Evolutionary conservation across 805 yeast species (phyloP).

Genomic region (Candida nitratophila): DNA sequence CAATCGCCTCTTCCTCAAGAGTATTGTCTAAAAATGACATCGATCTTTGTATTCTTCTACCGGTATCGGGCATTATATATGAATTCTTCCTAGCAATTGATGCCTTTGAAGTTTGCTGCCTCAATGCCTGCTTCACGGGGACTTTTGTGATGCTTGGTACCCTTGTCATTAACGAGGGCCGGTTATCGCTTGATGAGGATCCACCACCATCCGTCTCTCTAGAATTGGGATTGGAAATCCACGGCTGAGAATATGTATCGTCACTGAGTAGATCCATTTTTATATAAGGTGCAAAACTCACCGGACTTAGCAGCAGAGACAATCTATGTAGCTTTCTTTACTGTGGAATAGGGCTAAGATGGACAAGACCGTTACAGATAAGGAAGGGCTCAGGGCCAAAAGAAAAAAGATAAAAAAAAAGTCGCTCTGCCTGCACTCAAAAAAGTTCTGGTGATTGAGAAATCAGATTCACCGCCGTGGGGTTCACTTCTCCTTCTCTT

Average conservation of each 20-base stretch:
- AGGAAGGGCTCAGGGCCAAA: too few species aligned
- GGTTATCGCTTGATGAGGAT: background rate
- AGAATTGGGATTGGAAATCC: background rate
- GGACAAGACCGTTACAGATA: too few species aligned
- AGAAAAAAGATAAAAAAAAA: too few species aligned
- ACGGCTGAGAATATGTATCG: background rate
- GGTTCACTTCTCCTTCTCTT: too few species aligned
- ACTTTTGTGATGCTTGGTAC: background rate
- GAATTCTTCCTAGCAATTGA: conserved; percentile 23
- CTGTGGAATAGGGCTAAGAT: too few species aligned
- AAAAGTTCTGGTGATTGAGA: too few species aligned
- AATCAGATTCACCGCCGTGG: too few species aligned
- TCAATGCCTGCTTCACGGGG: background rate
- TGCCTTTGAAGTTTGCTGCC: background rate
- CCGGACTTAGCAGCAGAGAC: too few species aligned
- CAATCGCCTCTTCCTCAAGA: conserved; percentile 5
- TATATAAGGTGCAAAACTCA: too few species aligned
- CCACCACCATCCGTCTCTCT: background rate
- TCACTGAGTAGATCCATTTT: background rate
- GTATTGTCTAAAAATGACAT: conserved; percentile 23
- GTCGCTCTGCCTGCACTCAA: too few species aligned
- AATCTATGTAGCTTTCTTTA: too few species aligned
- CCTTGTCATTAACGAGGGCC: background rate
- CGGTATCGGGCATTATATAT: conserved; percentile 39
- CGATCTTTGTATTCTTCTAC: conserved; percentile 25